phyloP scores from a whole-genome alignment of 2,329 filamentous ascomycete species.

The Fusarium oxysporum region DNA sequence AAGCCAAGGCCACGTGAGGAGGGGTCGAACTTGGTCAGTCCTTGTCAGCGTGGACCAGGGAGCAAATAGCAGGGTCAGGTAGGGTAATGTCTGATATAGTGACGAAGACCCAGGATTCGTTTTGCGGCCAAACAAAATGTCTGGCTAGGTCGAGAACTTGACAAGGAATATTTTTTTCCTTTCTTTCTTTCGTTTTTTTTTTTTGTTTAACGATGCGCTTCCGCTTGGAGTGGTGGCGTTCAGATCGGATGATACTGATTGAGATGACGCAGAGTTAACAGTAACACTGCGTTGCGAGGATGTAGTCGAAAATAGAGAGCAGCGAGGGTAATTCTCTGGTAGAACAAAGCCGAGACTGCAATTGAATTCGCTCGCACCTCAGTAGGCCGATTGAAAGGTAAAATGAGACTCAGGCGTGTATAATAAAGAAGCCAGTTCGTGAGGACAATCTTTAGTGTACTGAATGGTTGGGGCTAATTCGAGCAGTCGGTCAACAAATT shows the following conservation, averaged over 20 bases:
- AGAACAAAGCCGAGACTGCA: not conserved
- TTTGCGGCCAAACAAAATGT: constrained; percentile 16
- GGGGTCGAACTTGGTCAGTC: constrained; percentile 39
- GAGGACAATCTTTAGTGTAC: not conserved
- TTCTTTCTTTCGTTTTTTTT: not conserved
- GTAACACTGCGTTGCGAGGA: not conserved
- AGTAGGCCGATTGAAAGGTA: not conserved
- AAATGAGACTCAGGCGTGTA: not conserved
- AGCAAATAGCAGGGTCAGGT: constrained; percentile 15
- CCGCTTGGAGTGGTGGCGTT: constrained; percentile 5
- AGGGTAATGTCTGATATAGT: constrained; percentile 12
- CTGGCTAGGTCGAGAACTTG: constrained; percentile 1
- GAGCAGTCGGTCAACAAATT: not conserved
- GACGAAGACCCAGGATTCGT: constrained; percentile 11
- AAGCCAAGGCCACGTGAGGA: constrained; percentile 45
- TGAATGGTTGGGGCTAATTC: not conserved
- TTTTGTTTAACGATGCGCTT: not conserved
- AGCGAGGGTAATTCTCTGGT: constrained; percentile 4
- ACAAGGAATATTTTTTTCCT: not conserved
- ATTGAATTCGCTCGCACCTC: not conserved
- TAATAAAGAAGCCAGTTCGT: constrained; percentile 12
- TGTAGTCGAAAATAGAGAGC: not conserved
- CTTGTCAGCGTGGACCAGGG: constrained; percentile 35
- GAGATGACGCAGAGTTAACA: constrained; percentile 27
- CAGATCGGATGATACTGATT: constrained; percentile 20